Base-by-base conservation (phyloP, 2,329 filamentous ascomycete species). In the Chrysosporium queenslandicum region DNA sequence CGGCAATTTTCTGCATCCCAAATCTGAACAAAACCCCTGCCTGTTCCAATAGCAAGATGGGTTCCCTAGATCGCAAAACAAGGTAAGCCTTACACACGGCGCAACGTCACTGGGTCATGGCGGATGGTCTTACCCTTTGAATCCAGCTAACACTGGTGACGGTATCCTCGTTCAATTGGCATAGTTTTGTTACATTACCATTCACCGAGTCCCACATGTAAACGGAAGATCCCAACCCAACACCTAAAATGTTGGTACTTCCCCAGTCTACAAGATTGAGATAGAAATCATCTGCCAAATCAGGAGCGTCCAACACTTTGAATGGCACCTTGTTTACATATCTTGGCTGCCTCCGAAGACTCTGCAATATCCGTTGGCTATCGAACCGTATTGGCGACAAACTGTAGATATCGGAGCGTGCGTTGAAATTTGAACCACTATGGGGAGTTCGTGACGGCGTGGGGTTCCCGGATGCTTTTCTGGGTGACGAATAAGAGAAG, bases 141-240 rank as follows among this genome's bases (percentile, higher is more conserved):
- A 98, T 98, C 92, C 92, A 98, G 53, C 86, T 94, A 9, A 98
- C 92, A 61, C 90, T 96, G 2, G 92, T 98, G 0, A 98, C 91
- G 0, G 84, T 90, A 65, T 98, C 92, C 61, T 95, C 90, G 58
- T 87, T 83, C 11, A 97, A 74, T 42, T 94, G 91, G 69, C 92
- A 97, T 8, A 98, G 78, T 69, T 94, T 95, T 55, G 89, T 94
- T 2, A 98, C 92, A 58, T 86, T 81, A 57, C 91, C 92, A 6
- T 86, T 86, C 59, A 88, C 82, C 3, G 90, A 92, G 66, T 96
- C 95, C 92, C 92, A 98, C 82, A 97, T 92, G 65, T 97, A 98
- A 4, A 98, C 92, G 59, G 87, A 94, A 16, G 86, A 87, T 16
- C 90, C 90, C 23, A 98, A 73, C 0, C 92, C 92, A 40, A 98